phyloP scores from a whole-genome alignment of 768 basidiomycete genomes.

The Strobilomyces echinocephalus region DNA sequence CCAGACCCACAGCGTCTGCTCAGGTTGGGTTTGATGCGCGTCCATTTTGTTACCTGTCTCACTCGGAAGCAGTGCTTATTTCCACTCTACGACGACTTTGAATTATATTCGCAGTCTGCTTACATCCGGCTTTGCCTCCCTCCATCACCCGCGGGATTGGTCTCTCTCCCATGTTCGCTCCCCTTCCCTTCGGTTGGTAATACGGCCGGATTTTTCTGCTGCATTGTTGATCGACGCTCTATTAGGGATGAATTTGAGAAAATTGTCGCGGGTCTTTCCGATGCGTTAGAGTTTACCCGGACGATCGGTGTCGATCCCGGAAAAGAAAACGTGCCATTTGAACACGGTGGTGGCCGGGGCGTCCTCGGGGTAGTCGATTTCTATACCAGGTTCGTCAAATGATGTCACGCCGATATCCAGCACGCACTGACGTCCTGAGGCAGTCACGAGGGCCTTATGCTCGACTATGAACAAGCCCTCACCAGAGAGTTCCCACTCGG shows the following conservation, averaged over 20 bases:
- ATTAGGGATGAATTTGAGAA: slow-evolving; percentile 74
- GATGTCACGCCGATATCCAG: neutral
- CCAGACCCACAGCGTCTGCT: slow-evolving; percentile 90
- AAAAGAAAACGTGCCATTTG: slow-evolving; percentile 47
- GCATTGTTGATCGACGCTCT: slow-evolving; percentile 13
- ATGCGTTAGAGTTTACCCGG: slow-evolving; percentile 89
- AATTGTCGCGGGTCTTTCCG: slow-evolving; percentile 78
- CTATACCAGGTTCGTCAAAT: slow-evolving; percentile 68
- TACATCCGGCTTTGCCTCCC: slow-evolving; percentile 91
- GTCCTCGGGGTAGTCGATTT: slow-evolving; percentile 87
- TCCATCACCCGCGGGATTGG: slow-evolving; percentile 90
- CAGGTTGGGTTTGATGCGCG: slow-evolving; percentile 37
- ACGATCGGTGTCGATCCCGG: slow-evolving; percentile 76
- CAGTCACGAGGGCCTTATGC: slow-evolving; percentile 90
- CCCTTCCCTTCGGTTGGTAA: slow-evolving; percentile 58
- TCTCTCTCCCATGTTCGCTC: slow-evolving; percentile 89
- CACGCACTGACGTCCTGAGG: neutral
- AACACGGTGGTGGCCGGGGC: slow-evolving; percentile 66
- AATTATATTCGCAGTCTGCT: slow-evolving; percentile 89
- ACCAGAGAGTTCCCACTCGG: slow-evolving; percentile 63
- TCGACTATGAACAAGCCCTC: slow-evolving; percentile 88
- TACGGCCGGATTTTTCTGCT: neutral
- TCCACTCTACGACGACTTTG: slow-evolving; percentile 89
- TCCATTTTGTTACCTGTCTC: slow-evolving; percentile 4
- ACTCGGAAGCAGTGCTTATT: slow-evolving; percentile 69